Conservation (phyloP, 768 basidiomycete genomes). For the Tricholoma furcatifolium region DNA sequence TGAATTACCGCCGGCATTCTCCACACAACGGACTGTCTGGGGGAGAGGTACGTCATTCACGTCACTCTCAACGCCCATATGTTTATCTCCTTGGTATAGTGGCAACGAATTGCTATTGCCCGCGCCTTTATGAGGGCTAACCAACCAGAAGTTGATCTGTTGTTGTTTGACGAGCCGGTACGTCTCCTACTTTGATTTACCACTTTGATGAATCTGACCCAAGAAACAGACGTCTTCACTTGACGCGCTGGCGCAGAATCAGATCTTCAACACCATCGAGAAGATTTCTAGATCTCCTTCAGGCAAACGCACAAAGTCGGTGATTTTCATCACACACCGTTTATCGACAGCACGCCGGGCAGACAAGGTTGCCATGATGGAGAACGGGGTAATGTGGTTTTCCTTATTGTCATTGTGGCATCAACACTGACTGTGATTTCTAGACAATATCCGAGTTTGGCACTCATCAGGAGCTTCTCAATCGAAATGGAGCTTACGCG, state of each 20-base stretch:
- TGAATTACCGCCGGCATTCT: slow-evolving; percentile 26
- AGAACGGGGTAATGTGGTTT: slow-evolving; percentile 50
- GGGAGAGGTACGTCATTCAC: slow-evolving; percentile 62
- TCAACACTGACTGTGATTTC: slow-evolving; percentile 9
- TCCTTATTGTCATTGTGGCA: slow-evolving; percentile 15
- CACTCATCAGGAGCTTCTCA: slow-evolving; percentile 65
- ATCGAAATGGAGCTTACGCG: slow-evolving; percentile 61
- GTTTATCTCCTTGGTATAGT: slow-evolving; percentile 39
- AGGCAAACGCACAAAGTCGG: slow-evolving; percentile 63
- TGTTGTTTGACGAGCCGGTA: slow-evolving; percentile 86
- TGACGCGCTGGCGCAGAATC: slow-evolving; percentile 77
- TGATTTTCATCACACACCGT: slow-evolving; percentile 83
- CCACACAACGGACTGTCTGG: slow-evolving; percentile 73
- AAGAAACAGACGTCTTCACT: slow-evolving; percentile 67
- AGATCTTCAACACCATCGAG: slow-evolving; percentile 75
- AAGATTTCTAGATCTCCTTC: slow-evolving; percentile 56
- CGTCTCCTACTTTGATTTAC: slow-evolving; percentile 21
- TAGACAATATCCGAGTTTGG: slow-evolving; percentile 79
- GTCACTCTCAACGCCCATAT: neutral
- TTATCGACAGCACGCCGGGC: slow-evolving; percentile 79
- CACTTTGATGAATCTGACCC: slow-evolving; percentile 2
- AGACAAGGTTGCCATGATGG: slow-evolving; percentile 88
- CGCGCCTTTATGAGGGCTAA: slow-evolving; percentile 84
- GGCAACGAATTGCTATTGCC: slow-evolving; percentile 86
- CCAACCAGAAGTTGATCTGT: slow-evolving; percentile 71